Conservation (phyloP, 2,329 filamentous ascomycete species). For the Sclerotinia sclerotiorum region DNA sequence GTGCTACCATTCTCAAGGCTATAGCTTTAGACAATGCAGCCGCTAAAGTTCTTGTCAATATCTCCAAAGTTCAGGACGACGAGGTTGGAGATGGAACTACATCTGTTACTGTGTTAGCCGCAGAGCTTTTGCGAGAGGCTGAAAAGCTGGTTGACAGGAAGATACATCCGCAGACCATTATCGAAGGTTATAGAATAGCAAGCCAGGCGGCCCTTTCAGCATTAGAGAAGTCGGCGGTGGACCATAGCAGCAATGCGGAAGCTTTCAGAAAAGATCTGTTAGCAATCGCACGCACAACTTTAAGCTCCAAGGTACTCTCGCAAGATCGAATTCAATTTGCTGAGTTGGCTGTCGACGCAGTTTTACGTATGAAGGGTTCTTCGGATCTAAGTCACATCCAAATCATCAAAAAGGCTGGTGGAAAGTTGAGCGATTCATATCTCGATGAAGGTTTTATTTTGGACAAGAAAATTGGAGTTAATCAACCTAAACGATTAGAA, state of each 20-base stretch:
- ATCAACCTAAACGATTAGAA: conserved; percentile 95
- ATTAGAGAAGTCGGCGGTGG: conserved; percentile 79
- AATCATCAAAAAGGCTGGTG: conserved; percentile 98
- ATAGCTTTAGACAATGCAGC: conserved; percentile 98
- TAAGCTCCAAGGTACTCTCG: conserved; percentile 94
- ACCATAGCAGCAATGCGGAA: conserved; percentile 80
- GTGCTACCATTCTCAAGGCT: conserved; percentile 95
- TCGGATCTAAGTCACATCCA: conserved; percentile 97
- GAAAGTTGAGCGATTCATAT: conserved; percentile 96
- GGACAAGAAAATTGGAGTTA: conserved; percentile 98
- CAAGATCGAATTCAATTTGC: conserved; percentile 94
- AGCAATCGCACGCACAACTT: conserved; percentile 88
- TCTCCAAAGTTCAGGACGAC: conserved; percentile 98
- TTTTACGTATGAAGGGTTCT: conserved; percentile 84
- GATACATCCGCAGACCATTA: conserved; percentile 99
- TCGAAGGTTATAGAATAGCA: conserved; percentile 97
- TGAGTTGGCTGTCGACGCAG: conserved; percentile 83
- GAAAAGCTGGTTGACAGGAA: conserved; percentile 98
- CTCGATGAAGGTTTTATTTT: conserved; percentile 97
- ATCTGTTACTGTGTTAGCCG: conserved; percentile 93
- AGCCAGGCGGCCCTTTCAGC: conserved; percentile 83
- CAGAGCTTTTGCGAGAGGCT: conserved; percentile 91
- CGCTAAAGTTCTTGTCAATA: conserved; percentile 97
- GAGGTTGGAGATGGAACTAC: conserved; percentile 98
- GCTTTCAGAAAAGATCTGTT: conserved; percentile 87